Evolutionary conservation across 805 yeast species (phyloP), one percentile per base, ranked within the genome.

Genomic region (Helenozyma rhizophorensis): DNA sequence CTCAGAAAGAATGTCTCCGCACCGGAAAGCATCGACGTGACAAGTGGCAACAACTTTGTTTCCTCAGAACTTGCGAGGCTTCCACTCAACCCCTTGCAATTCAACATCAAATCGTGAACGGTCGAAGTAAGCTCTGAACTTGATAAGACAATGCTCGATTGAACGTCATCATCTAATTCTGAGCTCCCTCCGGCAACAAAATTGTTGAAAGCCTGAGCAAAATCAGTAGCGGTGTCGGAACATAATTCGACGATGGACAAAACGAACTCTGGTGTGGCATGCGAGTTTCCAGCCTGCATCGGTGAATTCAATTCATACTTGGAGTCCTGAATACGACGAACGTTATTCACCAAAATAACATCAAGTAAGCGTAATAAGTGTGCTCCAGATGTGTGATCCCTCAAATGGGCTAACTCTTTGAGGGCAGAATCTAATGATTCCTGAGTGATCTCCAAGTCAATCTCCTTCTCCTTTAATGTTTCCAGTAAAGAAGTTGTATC

Each of bases 241-340:
- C 82, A 72, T 42, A 79, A 73, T 51, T 88, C 96, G 41, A 80
- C 65, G 25, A 84, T 63, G 0, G 90, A 79, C 22, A 80, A 62
- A 14, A 82, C 57, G 47, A 75, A 80, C 43, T 74, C 79, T 2
- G 90, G 84, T 0, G 90, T 74, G 2, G 93, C 70, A 53, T 78
- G 79, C 44, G 78, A 76, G 52, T 83, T 84, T 34, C 93, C 93
- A 4, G 87, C 85, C 56, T 83, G 86, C 76, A 82, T 75, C 19
- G 93, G 85, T 4, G 89, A 80, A 34, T 78, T 80, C 40, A 85
- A 64, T 47, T 80, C 87, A 49, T 74, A 80, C 25, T 74, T 62
- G 0, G 83, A 62, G 43, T 83, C 86, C 58, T 87, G 94, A 33
- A 87, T 70, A 32, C 87, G 68, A 40, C 78, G 77, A 17, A 83